Percentiles rank a stretch among this genome's conserved stretches.
Evolutionary conservation across 164 flowering plant species (phyloP).

Genomic region (Cinnamomum chago): DNA sequence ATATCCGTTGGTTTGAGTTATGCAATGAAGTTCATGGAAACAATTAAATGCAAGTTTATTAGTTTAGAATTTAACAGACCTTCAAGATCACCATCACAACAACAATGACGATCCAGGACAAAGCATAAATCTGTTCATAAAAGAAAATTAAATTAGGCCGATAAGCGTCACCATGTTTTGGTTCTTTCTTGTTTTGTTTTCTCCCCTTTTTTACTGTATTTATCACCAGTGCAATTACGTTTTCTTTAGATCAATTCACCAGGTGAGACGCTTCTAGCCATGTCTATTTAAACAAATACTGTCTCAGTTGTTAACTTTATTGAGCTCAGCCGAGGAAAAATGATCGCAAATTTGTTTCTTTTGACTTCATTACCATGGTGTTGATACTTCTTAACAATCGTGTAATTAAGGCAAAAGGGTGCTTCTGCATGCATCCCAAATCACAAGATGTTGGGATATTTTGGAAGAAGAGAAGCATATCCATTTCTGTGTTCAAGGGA

Average conservation of each 20-base stretch:
- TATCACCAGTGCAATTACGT: too few relatives aligned
- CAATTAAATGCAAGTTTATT: neutral
- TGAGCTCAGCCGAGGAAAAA: too few relatives aligned
- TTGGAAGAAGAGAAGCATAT: neutral
- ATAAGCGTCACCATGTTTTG: neutral
- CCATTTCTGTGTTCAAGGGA: neutral
- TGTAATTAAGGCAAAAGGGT: too few relatives aligned
- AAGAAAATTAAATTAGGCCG: neutral
- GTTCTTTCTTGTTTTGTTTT: neutral
- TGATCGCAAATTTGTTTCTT: too few relatives aligned
- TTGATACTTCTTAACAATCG: too few relatives aligned
- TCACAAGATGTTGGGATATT: neutral
- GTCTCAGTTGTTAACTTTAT: too few relatives aligned
- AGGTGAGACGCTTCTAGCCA: too few relatives aligned
- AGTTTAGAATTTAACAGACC: slow-evolving; percentile 38
- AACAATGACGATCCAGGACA: slow-evolving; percentile 93
- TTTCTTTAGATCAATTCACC: too few relatives aligned
- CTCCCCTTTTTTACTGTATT: neutral
- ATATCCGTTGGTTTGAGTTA: neutral
- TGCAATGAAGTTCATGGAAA: neutral
- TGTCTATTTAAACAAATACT: too few relatives aligned
- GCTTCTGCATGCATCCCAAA: too few relatives aligned
- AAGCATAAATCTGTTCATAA: slow-evolving; percentile 68
- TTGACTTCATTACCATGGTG: neutral
- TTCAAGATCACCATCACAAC: slow-evolving; percentile 78